phyloP scores from a whole-genome alignment of 345 rosid species.

The Eucalyptus globulus region DNA sequence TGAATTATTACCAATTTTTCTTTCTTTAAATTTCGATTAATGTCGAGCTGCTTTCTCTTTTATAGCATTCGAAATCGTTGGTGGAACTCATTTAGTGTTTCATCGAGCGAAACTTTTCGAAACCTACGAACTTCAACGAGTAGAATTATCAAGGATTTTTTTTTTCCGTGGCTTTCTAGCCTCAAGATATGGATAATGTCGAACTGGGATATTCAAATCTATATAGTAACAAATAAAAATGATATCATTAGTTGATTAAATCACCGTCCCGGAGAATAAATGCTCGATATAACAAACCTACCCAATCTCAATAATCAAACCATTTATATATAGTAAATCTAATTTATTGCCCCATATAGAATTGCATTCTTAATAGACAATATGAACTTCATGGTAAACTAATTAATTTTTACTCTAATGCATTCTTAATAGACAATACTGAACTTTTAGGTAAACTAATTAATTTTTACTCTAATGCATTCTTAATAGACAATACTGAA shows the following conservation, averaged over 20 bases:
- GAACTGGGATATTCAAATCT: neutral
- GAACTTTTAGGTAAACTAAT: neutral
- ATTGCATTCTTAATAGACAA: neutral
- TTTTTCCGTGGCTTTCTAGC: neutral
- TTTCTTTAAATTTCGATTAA: neutral
- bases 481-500: neutral
- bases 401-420: neutral
- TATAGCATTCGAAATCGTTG: neutral
- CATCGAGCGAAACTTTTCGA: neutral
- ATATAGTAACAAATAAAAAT: neutral
- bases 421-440: neutral
- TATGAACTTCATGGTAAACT: neutral
- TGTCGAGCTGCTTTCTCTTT: neutral
- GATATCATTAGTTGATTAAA: neutral
- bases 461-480: neutral
- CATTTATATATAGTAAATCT: neutral
- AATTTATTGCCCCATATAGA: neutral
- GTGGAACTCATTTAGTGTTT: neutral
- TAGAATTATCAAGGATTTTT: neutral
- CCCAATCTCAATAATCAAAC: neutral
- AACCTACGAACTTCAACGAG: neutral
- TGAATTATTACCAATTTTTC: neutral
- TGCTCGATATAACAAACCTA: neutral
- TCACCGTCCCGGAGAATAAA: neutral
- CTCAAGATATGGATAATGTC: neutral